phyloP scores from a whole-genome alignment of 208 protist species.

The Leishmania tropica region DNA sequence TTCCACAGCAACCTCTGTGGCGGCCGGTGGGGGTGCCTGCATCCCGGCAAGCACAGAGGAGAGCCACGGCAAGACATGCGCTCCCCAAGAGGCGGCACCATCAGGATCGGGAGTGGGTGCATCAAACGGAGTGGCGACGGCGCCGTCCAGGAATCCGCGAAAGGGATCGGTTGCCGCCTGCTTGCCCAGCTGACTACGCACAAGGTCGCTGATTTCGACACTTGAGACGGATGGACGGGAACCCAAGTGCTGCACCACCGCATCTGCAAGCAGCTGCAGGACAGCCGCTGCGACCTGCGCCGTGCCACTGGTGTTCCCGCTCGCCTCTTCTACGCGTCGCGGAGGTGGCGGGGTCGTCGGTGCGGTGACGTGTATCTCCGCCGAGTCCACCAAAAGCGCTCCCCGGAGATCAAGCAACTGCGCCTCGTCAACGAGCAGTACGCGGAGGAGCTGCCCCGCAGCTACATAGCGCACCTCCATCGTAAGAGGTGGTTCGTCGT shows the following conservation, averaged over 20 bases:
- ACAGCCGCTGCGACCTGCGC: not conserved
- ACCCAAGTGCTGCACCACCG: not conserved
- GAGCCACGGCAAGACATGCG: not conserved
- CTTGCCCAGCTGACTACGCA: conserved; percentile 4
- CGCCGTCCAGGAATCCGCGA: not conserved
- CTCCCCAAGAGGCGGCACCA: not conserved
- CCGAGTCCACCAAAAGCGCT: conserved; percentile 11
- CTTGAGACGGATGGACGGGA: not conserved
- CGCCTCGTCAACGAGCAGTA: not conserved
- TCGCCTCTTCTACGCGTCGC: not conserved
- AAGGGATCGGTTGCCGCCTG: not conserved
- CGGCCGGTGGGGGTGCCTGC: not conserved
- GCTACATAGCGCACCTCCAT: conserved; percentile 14
- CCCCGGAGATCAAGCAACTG: not conserved
- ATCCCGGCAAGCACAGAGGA: conserved; percentile 1
- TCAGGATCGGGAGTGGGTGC: not conserved
- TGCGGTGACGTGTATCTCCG: conserved; percentile 19
- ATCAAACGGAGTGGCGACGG: not conserved
- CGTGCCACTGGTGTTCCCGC: not conserved
- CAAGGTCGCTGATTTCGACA: not conserved
- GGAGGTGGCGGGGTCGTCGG: not conserved
- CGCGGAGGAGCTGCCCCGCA: not conserved
- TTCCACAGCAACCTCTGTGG: not conserved
- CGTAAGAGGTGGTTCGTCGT: not conserved
- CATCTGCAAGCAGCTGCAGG: conserved; percentile 1